Evolutionary conservation across 2,329 filamentous ascomycete genomes (phyloP), one percentile per base, ranked within the genome.

Genomic region (Paraphoma sp.): DNA sequence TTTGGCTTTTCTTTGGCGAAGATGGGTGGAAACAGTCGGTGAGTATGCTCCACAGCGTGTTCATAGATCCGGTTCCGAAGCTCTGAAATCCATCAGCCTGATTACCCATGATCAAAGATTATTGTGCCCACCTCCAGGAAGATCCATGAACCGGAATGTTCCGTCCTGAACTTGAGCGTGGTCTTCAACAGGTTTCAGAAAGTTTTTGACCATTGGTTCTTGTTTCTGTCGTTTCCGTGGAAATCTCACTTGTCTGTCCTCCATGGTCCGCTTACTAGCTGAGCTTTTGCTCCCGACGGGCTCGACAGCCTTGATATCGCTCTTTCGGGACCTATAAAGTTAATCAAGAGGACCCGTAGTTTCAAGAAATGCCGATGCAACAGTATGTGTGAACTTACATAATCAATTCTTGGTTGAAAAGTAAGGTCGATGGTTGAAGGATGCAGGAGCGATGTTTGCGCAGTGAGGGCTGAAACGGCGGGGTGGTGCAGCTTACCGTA

Each of bases 1-100:
- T 14, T 18, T 12, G 46, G 6, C 16, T 40, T 54, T 16, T 46
- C 28, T 46, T 30, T 54, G 45, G 31, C 45, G 30, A 48, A 53
- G 7, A 64, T 60, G 10, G 38, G 49, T 14, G 67, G 68, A 38
- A 67, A 71, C 17, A 43, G 53, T 6, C 49, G 51, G 6, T 55
- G 11, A 2, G 64, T 52, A 9, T 52, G 49, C 23, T 62, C 59
- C 10, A 36, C 45, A 9, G 63, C 62, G 12, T 58, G 28, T 14
- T 64, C 62, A 28, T 72, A 73, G 4, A 73, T 61, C 1, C 48
- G 64, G 29, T 73, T 71, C 8, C 63, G 63, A 1, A 72, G 48
- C 51, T 73, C 70, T 73, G 12, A 23, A n/a, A 38, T 3, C 10
- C n/a, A 38, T 38, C n/a, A 38, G 33, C 23, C 23, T 38, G 33